Evolutionary conservation across 2,329 filamentous ascomycete species (phyloP).

Genomic region (Stagonosporopsis cucurbitacearum): DNA sequence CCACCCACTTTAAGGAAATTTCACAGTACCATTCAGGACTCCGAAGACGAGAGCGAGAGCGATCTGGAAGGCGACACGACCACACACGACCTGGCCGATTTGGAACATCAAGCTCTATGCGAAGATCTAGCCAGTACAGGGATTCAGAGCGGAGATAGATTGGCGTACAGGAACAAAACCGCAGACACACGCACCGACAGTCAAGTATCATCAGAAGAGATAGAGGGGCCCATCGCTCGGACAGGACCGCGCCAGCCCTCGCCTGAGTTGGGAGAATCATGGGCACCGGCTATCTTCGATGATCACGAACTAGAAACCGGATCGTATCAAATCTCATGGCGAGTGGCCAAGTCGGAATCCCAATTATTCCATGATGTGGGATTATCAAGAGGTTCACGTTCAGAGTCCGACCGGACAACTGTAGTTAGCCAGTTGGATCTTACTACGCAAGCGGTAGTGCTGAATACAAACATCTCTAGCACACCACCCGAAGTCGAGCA

Average conservation of each 20-base stretch:
- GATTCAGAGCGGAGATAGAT: conserved; percentile 37
- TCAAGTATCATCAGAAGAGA: conserved; percentile 21
- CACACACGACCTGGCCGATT: neutral
- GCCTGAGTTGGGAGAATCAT: conserved; percentile 30
- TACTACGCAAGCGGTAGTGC: neutral
- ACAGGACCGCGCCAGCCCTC: conserved; percentile 15
- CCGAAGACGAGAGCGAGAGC: conserved; percentile 42
- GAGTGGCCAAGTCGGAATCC: conserved; percentile 17
- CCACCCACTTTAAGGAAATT: conserved; percentile 34
- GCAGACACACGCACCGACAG: conserved; percentile 1
- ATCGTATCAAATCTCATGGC: conserved; percentile 6
- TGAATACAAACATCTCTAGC: conserved; percentile 16
- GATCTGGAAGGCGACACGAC: conserved; percentile 27
- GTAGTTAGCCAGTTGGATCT: conserved; percentile 4
- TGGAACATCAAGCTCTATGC: neutral
- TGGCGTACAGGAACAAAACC: conserved; percentile 28
- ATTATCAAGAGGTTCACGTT: neutral
- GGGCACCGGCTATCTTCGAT: conserved; percentile 14
- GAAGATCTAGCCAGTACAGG: conserved; percentile 27
- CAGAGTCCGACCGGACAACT: neutral
- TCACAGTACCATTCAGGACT: conserved; percentile 41
- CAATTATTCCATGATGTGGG: conserved; percentile 8
- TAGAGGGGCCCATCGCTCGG: neutral
- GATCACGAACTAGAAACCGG: conserved; percentile 8
- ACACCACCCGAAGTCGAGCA: conserved; percentile 19